Percentiles rank a stretch among this genome's conserved stretches.
These are phyloP conservation scores for Malassezia nana DNA, from an alignment of 1,284 basidiomycete species.

Conservation along the genomic window DNA sequence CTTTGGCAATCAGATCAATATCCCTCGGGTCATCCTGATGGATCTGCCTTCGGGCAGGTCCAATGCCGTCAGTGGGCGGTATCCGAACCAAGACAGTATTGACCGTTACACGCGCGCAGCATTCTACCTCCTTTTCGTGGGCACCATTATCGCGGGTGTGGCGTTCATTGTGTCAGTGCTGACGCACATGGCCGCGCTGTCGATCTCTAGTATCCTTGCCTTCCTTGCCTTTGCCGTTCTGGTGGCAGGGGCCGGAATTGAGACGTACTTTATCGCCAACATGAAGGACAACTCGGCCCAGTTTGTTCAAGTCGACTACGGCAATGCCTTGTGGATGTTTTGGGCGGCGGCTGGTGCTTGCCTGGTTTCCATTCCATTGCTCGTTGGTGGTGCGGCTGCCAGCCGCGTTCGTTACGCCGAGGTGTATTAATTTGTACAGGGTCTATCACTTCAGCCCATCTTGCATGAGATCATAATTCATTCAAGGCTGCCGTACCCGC, in stretches of 20 bases:
- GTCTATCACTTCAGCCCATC: not conserved
- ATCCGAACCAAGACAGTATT: not conserved
- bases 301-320: conserved; percentile 27
- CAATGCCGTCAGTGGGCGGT: not conserved
- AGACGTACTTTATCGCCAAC: conserved; percentile 37
- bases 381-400: not conserved
- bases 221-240: conserved; percentile 30
- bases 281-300: conserved; percentile 17
- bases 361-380: conserved; percentile 23
- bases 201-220: conserved; percentile 30
- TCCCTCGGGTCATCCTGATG: not conserved
- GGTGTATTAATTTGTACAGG: not conserved
- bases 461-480: not conserved
- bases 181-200: conserved; percentile 35
- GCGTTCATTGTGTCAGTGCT: conserved; percentile 36
- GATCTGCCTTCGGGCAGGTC: not conserved
- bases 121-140: conserved; percentile 41
- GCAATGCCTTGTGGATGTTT: conserved; percentile 41
- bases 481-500: not conserved
- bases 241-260: conserved; percentile 33
- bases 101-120: conserved; percentile 20
- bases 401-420: conserved; percentile 5
- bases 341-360: conserved; percentile 35
- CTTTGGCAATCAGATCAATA: not conserved
- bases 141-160: conserved; percentile 36